Evolutionary conservation across 495 filamentous ascomycete genomes (phyloP), one percentile per base, ranked within the genome.

Genomic region (Friedmanniomyces endolithicus): DNA sequence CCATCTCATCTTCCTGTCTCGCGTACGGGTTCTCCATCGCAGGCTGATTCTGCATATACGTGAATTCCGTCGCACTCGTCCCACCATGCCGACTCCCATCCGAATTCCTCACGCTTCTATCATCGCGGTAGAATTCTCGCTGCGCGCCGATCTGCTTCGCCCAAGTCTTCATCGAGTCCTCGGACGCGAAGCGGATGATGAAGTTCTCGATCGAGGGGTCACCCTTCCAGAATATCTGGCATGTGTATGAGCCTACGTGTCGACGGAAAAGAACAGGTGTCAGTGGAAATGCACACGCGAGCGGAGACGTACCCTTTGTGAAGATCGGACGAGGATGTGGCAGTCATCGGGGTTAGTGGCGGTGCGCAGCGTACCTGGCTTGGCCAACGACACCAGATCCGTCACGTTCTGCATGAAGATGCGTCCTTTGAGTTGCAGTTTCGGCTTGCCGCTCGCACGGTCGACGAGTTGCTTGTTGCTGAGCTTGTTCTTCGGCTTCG

Each of bases 381-480:
- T 94, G 51, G 80, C 77, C 31, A 89, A 72, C 17, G 85, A 87
- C 4, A 95, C 72, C 23, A 94, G 85, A 64, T 97, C 89, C 7
- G 92, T 98, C 43, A 98, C 90, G 65, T 98, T 98, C 52, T 90
- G 89, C 90, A 98, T 96, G 70, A 97, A 97, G 63, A 98, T 98
- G 20, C 92, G 81, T 23, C 92, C 92, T 71, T 97, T 98, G 31
- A 98, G 76, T 66, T 95, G 89, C 47, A 98, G 73, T 66, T 86
- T 90, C 33, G 83, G 78, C 63, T 86, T 86, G 49, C 80, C 77
- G 64, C 85, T 31, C 20, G 16, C 90, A 58, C 78, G 81, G 67
- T 82, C 79, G 52, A 81, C 78, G 45, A 81, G 72, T 1, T 85
- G 77, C 67, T 87, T 88, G 70, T 83, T 84, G 58, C 70, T 74